Conservation (phyloP, 495 filamentous ascomycete species). For the Lichenothelia convexa region DNA sequence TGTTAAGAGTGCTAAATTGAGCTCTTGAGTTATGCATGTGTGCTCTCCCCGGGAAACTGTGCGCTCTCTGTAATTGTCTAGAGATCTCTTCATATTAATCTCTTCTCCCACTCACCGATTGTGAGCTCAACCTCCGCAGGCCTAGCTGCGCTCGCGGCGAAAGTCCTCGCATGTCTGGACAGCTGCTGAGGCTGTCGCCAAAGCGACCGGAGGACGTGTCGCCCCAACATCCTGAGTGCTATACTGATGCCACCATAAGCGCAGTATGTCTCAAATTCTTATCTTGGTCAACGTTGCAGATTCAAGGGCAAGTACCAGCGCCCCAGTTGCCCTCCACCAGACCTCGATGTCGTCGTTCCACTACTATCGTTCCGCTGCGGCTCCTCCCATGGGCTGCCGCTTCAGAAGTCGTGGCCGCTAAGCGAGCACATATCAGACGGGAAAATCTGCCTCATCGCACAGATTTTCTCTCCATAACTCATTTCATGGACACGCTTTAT, state of each 20-base stretch:
- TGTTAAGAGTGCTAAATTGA: too few relatives aligned
- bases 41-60: too few relatives aligned
- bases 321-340: slow-evolving; percentile 13
- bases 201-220: slow-evolving; percentile 71
- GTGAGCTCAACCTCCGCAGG: slow-evolving; percentile 87
- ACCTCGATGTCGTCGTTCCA: too few relatives aligned
- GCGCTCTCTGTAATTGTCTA: slow-evolving; percentile 31
- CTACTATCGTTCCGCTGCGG: too few relatives aligned
- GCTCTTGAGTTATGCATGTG: too few relatives aligned
- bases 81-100: slow-evolving; percentile 9
- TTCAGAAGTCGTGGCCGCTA: too few relatives aligned
- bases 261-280: too few relatives aligned
- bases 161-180: slow-evolving; percentile 44
- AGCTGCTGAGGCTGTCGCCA: slow-evolving; percentile 50
- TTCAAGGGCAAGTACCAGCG: slow-evolving; percentile 23
- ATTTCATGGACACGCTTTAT: slow-evolving; percentile 60
- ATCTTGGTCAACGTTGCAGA: slow-evolving; percentile 22
- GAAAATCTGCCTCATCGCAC: too few relatives aligned
- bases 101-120: slow-evolving; percentile 45
- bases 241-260: too few relatives aligned
- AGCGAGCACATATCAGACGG: too few relatives aligned
- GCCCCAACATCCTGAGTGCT: slow-evolving; percentile 73
- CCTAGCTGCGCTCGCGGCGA: slow-evolving; percentile 53
- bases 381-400: too few relatives aligned
- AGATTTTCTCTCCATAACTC: slow-evolving; percentile 30